Percentiles rank a stretch among this genome's conserved stretches.
Conservation (phyloP, 73 alveolate genomes). For the Paramecium biaurelia region DNA sequence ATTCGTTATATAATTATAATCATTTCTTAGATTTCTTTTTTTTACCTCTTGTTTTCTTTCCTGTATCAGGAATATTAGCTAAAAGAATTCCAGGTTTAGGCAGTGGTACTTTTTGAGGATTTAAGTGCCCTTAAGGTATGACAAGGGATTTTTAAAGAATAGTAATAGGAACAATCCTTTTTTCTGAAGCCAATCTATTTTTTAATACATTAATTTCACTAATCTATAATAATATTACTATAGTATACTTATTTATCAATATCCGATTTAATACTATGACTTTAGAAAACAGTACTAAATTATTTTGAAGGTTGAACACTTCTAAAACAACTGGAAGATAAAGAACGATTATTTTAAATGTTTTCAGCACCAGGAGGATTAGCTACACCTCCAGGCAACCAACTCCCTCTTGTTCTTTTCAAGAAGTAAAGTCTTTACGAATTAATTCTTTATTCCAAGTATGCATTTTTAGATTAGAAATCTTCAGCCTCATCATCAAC, state of each 20-base stretch:
- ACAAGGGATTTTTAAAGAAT: slow-evolving; percentile 1
- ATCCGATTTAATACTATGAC: not conserved
- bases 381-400: slow-evolving; percentile 29
- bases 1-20: not conserved
- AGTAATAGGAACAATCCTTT: not conserved
- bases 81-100: slow-evolving; percentile 11
- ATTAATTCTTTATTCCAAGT: not conserved
- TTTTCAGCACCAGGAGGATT: not conserved
- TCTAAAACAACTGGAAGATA: slow-evolving; percentile 6
- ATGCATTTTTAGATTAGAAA: slow-evolving; percentile 5
- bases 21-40: slow-evolving; percentile 40
- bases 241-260: slow-evolving; percentile 11
- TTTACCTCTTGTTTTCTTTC: not conserved
- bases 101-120: slow-evolving; percentile 3
- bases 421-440: not conserved
- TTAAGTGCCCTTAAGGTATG: not conserved
- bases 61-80: not conserved
- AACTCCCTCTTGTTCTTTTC: slow-evolving; percentile 4
- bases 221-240: not conserved
- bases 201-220: not conserved
- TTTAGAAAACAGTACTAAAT: not conserved
- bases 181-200: slow-evolving; percentile 16
- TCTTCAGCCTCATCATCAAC: slow-evolving; percentile 39
- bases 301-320: not conserved
- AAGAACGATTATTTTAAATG: not conserved